Evolutionary conservation across 192 early-diverging fungal species (phyloP).

Genomic region (Podila minutissima): DNA sequence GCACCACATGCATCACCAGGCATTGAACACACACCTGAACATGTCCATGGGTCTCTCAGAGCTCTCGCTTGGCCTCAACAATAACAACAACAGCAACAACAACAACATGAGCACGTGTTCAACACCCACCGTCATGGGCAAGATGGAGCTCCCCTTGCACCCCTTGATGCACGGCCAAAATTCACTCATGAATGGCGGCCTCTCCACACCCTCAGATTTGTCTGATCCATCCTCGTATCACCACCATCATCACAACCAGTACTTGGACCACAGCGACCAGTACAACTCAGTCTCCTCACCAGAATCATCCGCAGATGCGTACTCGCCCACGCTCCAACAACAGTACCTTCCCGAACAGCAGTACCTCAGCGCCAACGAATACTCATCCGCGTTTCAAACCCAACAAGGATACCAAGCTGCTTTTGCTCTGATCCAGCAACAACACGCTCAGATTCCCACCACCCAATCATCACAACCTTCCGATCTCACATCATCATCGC

Average conservation of each 20-base stretch:
- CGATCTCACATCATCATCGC: constrained; percentile 11
- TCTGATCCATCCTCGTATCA: constrained; percentile 19
- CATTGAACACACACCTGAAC: constrained; percentile 29
- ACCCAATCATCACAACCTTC: constrained; percentile 13
- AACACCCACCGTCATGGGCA: constrained; percentile 12
- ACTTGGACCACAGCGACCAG: background rate
- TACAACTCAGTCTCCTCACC: background rate
- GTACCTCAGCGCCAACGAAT: background rate
- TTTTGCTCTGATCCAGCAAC: constrained; percentile 2
- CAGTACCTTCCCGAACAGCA: background rate
- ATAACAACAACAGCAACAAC: background rate
- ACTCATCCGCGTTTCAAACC: background rate
- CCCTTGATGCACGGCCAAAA: constrained; percentile 18
- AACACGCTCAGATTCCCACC: background rate
- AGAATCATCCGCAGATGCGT: background rate
- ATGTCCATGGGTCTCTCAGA: constrained; percentile 40
- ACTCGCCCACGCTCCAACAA: background rate
- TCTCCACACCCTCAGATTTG: constrained; percentile 30
- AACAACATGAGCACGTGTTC: constrained; percentile 12
- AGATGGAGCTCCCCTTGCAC: constrained; percentile 27
- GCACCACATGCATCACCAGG: constrained; percentile 13
- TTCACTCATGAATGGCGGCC: constrained; percentile 12
- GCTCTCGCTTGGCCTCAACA: constrained; percentile 17
- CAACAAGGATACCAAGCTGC: background rate
- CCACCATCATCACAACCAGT: background rate